phyloP scores from a whole-genome alignment of 2,329 filamentous ascomycete genomes.

The Aphanoascus verrucosus region DNA sequence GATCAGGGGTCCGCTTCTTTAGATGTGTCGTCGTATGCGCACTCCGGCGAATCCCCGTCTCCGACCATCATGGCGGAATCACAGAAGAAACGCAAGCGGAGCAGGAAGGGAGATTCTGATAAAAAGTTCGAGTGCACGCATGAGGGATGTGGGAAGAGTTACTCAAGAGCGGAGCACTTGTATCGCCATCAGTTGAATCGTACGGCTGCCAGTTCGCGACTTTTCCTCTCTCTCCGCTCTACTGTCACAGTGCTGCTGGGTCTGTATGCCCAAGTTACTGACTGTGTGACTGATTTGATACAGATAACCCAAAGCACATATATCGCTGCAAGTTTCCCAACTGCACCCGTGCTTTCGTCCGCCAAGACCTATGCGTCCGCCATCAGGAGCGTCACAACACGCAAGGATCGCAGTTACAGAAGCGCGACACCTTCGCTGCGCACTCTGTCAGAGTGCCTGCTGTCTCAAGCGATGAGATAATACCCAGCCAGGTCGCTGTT shows the following conservation, averaged over 20 bases:
- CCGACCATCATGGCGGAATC: conserved; percentile 12
- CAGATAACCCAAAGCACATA: conserved; percentile 87
- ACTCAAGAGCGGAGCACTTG: conserved; percentile 90
- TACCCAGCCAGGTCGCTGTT: not conserved
- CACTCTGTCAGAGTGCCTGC: conserved; percentile 22
- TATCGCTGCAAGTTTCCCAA: conserved; percentile 88
- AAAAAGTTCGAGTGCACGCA: conserved; percentile 67
- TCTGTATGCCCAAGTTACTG: not conserved
- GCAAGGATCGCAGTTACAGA: conserved; percentile 42
- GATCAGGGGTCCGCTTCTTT: not conserved
- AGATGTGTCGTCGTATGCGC: not conserved
- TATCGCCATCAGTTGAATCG: conserved; percentile 94
- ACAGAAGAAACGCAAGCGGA: conserved; percentile 36
- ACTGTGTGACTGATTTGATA: not conserved
- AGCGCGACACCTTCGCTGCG: conserved; percentile 36
- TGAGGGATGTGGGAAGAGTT: conserved; percentile 85
- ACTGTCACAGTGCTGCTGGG: not conserved
- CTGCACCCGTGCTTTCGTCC: conserved; percentile 81
- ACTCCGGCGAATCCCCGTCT: conserved; percentile 2
- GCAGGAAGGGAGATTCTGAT: conserved; percentile 37
- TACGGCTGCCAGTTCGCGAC: conserved; percentile 36
- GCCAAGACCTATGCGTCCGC: conserved; percentile 81
- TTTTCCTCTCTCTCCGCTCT: conserved; percentile 1
- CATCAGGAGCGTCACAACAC: conserved; percentile 72
- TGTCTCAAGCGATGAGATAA: not conserved